These are phyloP conservation scores for Nothophoma quercina DNA, from an alignment of 2,329 filamentous ascomycete genomes.

Conservation along the genomic window DNA sequence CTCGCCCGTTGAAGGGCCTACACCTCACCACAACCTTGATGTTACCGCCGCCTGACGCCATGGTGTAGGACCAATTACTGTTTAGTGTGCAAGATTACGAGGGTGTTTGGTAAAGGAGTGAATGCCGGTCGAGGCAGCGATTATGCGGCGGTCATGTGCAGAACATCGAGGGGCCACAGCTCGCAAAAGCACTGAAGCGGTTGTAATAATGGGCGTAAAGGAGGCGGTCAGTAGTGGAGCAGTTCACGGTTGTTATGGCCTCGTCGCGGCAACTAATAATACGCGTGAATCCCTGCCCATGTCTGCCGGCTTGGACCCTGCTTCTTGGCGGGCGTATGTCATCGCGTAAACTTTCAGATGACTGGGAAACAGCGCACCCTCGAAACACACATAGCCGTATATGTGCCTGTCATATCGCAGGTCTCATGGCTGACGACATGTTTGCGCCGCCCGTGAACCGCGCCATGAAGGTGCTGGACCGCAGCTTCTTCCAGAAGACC, in stretches of 20 bases:
- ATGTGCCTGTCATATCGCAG: conserved; percentile 2
- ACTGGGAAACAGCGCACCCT: not conserved
- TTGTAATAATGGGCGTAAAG: conserved; percentile 21
- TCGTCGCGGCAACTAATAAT: conserved; percentile 35
- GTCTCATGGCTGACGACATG: conserved; percentile 54
- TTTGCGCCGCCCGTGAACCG: conserved; percentile 84
- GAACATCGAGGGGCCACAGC: conserved; percentile 39
- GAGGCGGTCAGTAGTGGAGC: conserved; percentile 30
- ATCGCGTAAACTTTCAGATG: conserved; percentile 10
- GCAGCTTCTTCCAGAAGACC: conserved; percentile 79
- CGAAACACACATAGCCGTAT: not conserved
- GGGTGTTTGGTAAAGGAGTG: conserved; percentile 21
- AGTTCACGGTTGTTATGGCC: conserved; percentile 28
- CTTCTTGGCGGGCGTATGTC: conserved; percentile 21
- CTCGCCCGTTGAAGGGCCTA: conserved; percentile 94
- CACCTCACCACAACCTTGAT: conserved; percentile 99
- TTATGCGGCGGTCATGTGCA: conserved; percentile 32
- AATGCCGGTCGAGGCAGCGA: conserved; percentile 19
- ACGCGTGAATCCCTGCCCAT: conserved; percentile 37
- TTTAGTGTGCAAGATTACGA: conserved; percentile 8
- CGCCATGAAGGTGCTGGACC: conserved; percentile 81
- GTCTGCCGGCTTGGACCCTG: conserved; percentile 21
- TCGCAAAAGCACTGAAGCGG: conserved; percentile 11
- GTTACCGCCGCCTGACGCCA: conserved; percentile 86
- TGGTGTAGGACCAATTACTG: conserved; percentile 41